Conservation (phyloP, 2,329 filamentous ascomycete species). For the Didymellaceae sp. region DNA sequence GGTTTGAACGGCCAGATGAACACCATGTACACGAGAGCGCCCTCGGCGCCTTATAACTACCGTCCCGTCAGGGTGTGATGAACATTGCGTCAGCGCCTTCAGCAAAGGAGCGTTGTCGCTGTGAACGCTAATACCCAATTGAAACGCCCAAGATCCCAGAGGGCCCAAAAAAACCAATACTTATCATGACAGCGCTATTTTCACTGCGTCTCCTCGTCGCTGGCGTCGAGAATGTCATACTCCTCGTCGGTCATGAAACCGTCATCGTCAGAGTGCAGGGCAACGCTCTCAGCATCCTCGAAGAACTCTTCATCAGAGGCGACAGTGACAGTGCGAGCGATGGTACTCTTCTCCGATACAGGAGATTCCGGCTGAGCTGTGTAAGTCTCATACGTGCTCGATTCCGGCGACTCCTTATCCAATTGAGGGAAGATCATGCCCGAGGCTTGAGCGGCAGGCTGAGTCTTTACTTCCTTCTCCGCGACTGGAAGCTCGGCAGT, state of each 20-base stretch:
- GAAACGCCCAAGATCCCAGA: constrained; percentile 14
- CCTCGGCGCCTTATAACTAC: constrained; percentile 18
- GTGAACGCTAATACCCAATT: constrained; percentile 26
- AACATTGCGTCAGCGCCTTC: constrained; percentile 20
- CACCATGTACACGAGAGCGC: constrained; percentile 19
- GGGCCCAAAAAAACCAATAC: constrained; percentile 4
- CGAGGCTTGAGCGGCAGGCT: constrained; percentile 35
- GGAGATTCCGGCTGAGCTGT: constrained; percentile 35
- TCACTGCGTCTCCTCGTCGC: constrained; percentile 73
- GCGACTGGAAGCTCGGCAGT: constrained; percentile 44
- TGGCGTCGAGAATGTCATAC: constrained; percentile 95
- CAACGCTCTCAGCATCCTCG: constrained; percentile 65
- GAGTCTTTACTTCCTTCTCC: constrained; percentile 33
- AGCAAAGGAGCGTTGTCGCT: constrained; percentile 31
- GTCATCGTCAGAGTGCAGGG: constrained; percentile 64
- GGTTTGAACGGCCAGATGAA: constrained; percentile 12
- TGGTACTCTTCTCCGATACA: constrained; percentile 36
- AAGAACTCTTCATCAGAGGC: constrained; percentile 60
- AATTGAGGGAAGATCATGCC: constrained; percentile 97
- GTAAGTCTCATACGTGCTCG: constrained; percentile 72
- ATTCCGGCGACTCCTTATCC: constrained; percentile 87
- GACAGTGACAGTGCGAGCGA: constrained; percentile 42
- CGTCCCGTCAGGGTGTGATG: constrained; percentile 22
- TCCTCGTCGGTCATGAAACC: constrained; percentile 96
- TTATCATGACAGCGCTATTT: no score